Evolutionary conservation across 176 grass and related monocot species (phyloP), one percentile per base, ranked within the genome.

Genomic region (Musa acuminata): DNA sequence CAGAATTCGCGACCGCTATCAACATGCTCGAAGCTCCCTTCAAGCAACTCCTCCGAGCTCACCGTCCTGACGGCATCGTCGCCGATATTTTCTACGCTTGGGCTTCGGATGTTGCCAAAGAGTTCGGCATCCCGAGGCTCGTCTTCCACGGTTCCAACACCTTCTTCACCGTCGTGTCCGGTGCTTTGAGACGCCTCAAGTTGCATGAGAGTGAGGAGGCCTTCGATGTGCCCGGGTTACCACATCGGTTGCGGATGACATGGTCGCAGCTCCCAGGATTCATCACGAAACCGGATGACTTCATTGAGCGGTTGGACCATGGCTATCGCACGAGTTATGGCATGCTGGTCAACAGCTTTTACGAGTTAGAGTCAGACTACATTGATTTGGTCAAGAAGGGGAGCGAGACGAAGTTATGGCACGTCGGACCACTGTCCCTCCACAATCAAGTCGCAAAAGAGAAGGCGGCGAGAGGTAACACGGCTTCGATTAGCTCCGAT

Each of bases 241-340:
- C 90, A 8, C 82, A 83, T 73, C 77, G 74, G 17, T 60, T 93
- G 23, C 84, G 81, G 74, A 29, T 93, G n/a, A n/a, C 50, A 29
- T 72, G 80, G 11, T 65, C 64, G 58, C 87, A 87, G 27, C 74
- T 87, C 74, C 21, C 64, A 13, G 77, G 70, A 0, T 35, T 53
- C 5, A 17, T 49, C 23, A 82, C 82, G 21, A n/a, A 35, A 11
- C 69, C 84, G 25, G 51, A 11, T 5, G 5, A 26, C 0, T 54
- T 8, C 5, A 0, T 29, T 0, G n/a, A 67, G 4, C 8, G 22
- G 8, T 2, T 20, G 23, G 49, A 1, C 11, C 3, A 0, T 14
- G 3, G 43, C 50, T 6, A 9, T n/a, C n/a, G 51, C 51, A 8
- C 19, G 51, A 68, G n/a, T n/a, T n/a, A n/a, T n/a, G 76, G 76